Percentiles rank a stretch among this genome's conserved stretches.
Evolutionary conservation across 2,329 filamentous ascomycete species (phyloP).

Genomic region (Cercospora zeina): DNA sequence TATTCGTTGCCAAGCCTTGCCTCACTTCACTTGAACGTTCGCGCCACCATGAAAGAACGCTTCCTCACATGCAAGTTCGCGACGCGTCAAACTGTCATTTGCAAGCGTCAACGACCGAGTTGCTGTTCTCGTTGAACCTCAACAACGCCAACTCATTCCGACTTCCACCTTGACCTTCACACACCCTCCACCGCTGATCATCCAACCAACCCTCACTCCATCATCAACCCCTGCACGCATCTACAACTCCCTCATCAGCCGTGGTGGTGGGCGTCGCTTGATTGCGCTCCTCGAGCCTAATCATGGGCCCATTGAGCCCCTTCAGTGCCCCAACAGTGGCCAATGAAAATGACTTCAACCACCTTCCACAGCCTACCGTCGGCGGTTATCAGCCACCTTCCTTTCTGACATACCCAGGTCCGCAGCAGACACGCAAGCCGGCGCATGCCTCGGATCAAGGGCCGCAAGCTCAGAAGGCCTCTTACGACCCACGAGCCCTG

Average conservation of each 20-base stretch:
- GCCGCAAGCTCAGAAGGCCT: conserved; percentile 1
- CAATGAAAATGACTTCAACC: conserved; percentile 19
- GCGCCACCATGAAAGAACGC: conserved; percentile 4
- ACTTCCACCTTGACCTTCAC: conserved; percentile 18
- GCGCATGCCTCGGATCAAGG: conserved; percentile 15
- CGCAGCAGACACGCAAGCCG: conserved; percentile 36
- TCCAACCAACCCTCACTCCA: not conserved
- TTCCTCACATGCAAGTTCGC: conserved; percentile 6
- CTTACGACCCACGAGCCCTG: conserved; percentile 29
- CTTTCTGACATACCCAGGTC: conserved; percentile 32
- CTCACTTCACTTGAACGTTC: conserved; percentile 23
- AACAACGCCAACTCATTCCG: conserved; percentile 1
- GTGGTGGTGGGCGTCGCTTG: not conserved
- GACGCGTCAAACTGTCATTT: conserved; percentile 5
- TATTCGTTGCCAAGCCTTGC: conserved; percentile 1
- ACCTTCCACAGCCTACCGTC: conserved; percentile 15
- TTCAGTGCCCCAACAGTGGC: conserved; percentile 3
- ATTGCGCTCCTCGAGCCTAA: not conserved
- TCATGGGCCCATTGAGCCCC: not conserved
- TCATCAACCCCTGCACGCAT: conserved; percentile 7
- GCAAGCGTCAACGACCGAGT: conserved; percentile 4
- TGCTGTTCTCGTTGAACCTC: not conserved
- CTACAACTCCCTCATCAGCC: not conserved
- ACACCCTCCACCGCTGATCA: not conserved
- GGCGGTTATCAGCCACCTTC: conserved; percentile 9